Percentiles rank a stretch among this genome's conserved stretches.
phyloP scores from a whole-genome alignment of 306 rosid genomes.

The Potentilla sterilis region DNA sequence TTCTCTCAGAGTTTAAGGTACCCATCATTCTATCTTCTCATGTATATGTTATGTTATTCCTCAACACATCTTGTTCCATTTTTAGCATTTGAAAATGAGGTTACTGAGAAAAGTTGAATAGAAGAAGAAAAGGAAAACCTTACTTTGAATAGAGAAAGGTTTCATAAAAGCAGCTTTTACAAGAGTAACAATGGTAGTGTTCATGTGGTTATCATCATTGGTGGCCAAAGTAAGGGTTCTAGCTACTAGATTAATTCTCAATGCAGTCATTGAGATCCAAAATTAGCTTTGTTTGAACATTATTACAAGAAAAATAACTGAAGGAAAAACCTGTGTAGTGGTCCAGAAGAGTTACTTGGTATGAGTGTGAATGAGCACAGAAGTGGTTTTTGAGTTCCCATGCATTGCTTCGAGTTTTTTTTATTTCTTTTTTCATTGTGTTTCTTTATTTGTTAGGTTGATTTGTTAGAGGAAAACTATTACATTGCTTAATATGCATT shows the following conservation, averaged over 20 bases:
- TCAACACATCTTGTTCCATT: neutral
- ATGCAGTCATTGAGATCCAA: conserved; percentile 3
- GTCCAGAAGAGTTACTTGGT: neutral
- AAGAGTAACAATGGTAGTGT: conserved; percentile 16
- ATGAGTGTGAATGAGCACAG: neutral
- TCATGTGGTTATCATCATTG: conserved; percentile 11
- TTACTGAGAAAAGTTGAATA: neutral
- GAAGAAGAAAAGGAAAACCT: neutral
- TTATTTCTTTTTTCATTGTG: neutral
- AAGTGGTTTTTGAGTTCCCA: conserved; percentile 2
- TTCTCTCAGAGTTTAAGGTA: conserved; percentile 31
- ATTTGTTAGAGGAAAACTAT: neutral
- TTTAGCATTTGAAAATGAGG: conserved; percentile 9
- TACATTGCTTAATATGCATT: neutral
- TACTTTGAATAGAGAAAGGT: neutral
- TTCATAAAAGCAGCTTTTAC: conserved; percentile 9
- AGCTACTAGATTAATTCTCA: conserved; percentile 1
- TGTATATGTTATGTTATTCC: neutral
- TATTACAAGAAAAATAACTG: neutral
- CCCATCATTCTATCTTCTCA: conserved; percentile 7
- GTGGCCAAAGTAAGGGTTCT: conserved; percentile 2
- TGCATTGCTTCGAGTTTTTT: neutral
- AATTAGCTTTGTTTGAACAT: conserved; percentile 5
- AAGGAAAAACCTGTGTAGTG: conserved; percentile 1
- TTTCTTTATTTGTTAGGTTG: neutral